Base-by-base conservation (phyloP, 2,329 filamentous ascomycete species). In the Alternaria infectoria region DNA sequence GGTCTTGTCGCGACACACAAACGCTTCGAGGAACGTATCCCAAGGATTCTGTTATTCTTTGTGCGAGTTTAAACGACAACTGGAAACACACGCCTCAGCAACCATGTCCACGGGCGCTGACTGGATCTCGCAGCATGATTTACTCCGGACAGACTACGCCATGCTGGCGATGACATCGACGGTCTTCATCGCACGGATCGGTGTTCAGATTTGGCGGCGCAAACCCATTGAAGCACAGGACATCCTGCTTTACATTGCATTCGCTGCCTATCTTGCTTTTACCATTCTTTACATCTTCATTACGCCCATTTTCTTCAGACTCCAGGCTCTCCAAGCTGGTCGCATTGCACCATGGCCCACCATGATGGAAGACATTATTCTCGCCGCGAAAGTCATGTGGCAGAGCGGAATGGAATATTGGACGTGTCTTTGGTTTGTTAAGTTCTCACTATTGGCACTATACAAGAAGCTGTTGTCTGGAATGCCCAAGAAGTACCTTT, bases 381-480 rank as follows among this genome's bases (percentile, higher is more conserved):
- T 70, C 25, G 70, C 80, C 54, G 74, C 79, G 19, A 77, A 77
- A 54, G 70, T 81, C 19, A 81, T 82, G 66, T 81, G 81, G 61
- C 74, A 77, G 10, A 79, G 77, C 17, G 77, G 76, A 5, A 74
- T 81, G 47, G 70, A 79, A 21, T 77, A 81, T 54, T 82, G 80
- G 79, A 63, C 76, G 7, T 76, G 75, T 17, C 72, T 83, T 6
- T 82, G 79, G 79, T 71, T 78, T 36, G 77, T 81, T 55, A 83
- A 83, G 62, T 74, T 81, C 21, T 79, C 77, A 6, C 69, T 83
- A 32, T 69, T 83, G 54, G 72, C 77, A 15, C 72, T 83, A 47
- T 82, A 82, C 66, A 78, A 78, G 47, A 74, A 77, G 21, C 65
- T 82, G 15, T 68, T 82, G 54, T 64, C 61, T 8, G 79, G 79